Percentiles rank a stretch among this genome's conserved stretches.
Conservation (phyloP, 306 rosid genomes). For the Benincasa hispida region DNA sequence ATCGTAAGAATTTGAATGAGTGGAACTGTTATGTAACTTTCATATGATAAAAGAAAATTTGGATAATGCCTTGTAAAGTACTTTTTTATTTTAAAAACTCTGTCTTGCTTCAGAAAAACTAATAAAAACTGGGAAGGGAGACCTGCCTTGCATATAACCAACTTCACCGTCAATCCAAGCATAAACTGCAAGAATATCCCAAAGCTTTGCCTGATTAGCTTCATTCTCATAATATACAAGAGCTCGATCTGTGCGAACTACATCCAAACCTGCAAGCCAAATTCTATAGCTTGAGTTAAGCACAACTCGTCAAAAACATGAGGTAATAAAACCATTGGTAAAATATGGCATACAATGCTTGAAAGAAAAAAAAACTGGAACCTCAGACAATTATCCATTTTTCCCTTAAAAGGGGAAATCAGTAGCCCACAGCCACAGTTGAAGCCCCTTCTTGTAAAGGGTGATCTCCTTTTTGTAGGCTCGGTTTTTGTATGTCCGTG, state of each 20-base stretch:
- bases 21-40: neutral
- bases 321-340: neutral
- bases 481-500: too few species aligned
- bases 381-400: neutral
- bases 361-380: neutral
- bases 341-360: neutral
- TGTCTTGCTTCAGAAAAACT: too few species aligned
- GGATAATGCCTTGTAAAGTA: neutral
- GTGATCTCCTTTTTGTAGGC: too few species aligned
- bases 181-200: constrained; percentile 78
- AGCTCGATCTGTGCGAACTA: constrained; percentile 73
- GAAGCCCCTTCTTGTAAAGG: too few species aligned
- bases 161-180: constrained; percentile 81
- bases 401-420: neutral
- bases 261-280: constrained; percentile 67
- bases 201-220: constrained; percentile 80
- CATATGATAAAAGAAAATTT: neutral
- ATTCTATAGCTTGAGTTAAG: constrained; percentile 20
- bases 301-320: neutral
- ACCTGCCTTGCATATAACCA: constrained; percentile 81
- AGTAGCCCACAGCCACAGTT: neutral
- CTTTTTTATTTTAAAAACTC: neutral
- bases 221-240: constrained; percentile 75
- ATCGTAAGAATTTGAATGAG: neutral
- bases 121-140: fast-evolving